These are phyloP conservation scores for Geranomyces variabilis DNA, from an alignment of 192 early-diverging fungal species.

Conservation along the genomic window DNA sequence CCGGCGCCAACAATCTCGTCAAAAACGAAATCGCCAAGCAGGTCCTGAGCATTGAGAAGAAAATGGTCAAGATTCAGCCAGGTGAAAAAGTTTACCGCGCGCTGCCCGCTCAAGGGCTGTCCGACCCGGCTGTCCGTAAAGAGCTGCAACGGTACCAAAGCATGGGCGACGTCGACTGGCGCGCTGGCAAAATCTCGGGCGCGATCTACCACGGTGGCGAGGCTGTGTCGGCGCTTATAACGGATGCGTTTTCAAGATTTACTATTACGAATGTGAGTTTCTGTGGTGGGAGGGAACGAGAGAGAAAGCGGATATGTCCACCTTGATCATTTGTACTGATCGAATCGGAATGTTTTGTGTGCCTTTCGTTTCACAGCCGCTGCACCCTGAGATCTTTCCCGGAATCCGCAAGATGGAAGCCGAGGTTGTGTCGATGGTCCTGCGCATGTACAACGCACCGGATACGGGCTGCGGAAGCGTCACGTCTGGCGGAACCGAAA, in stretches of 20 bases:
- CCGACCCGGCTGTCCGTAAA: conserved; percentile 58
- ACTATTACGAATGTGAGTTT: conserved; percentile 68
- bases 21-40: conserved; percentile 77
- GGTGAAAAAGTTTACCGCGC: conserved; percentile 64
- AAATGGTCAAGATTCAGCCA: conserved; percentile 66
- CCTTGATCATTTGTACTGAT: conserved; percentile 5
- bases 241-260: conserved; percentile 83
- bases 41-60: conserved; percentile 78
- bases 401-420: conserved; percentile 95
- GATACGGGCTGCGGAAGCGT: conserved; percentile 77
- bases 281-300: too few species aligned
- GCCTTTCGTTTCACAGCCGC: conserved; percentile 49
- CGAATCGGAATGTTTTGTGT: neutral
- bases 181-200: conserved; percentile 83
- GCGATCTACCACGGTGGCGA: conserved; percentile 93
- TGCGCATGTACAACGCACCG: conserved; percentile 82
- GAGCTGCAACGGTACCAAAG: conserved; percentile 52
- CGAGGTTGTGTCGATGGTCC: conserved; percentile 91
- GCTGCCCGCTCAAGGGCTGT: conserved; percentile 70
- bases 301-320: neutral
- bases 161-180: conserved; percentile 76
- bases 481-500: conserved; percentile 94
- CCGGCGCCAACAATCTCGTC: conserved; percentile 65
- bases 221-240: conserved; percentile 71
- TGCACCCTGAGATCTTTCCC: conserved; percentile 95